Evolutionary conservation across 2,329 filamentous ascomycete species (phyloP).

Genomic region (Fusarium dimerum): DNA sequence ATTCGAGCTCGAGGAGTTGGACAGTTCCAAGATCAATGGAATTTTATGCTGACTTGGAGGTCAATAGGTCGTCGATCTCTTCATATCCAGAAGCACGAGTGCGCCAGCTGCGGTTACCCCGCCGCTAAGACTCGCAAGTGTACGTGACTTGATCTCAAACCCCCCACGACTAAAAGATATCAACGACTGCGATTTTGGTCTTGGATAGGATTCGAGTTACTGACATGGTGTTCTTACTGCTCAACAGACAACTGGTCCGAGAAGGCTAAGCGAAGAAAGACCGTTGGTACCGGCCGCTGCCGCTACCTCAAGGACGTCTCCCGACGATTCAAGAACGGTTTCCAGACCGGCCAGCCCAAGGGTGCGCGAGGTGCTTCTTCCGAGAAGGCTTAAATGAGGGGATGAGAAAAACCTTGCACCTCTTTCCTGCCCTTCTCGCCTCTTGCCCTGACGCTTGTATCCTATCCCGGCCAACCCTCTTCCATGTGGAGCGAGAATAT

Average conservation of each 20-base stretch:
- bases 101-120: slow-evolving; percentile 93
- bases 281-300: slow-evolving; percentile 94
- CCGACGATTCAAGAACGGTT: slow-evolving; percentile 96
- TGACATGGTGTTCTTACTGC: slow-evolving; percentile 4
- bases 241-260: slow-evolving; percentile 95
- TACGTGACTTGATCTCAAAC: slow-evolving; percentile 59
- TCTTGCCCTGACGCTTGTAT: slow-evolving; percentile 14
- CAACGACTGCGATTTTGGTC: not conserved
- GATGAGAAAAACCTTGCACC: slow-evolving; percentile 3
- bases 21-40: slow-evolving; percentile 3
- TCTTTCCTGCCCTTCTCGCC: slow-evolving; percentile 16
- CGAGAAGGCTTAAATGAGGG: slow-evolving; percentile 37
- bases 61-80: slow-evolving; percentile 84
- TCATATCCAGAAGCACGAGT: slow-evolving; percentile 99
- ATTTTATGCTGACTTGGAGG: slow-evolving; percentile 26
- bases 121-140: slow-evolving; percentile 97
- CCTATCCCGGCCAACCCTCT: slow-evolving; percentile 8
- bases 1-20: slow-evolving; percentile 7
- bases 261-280: slow-evolving; percentile 99
- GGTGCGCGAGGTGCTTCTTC: slow-evolving; percentile 67
- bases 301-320: slow-evolving; percentile 90
- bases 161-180: slow-evolving; percentile 9
- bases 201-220: not conserved
- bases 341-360: slow-evolving; percentile 88
- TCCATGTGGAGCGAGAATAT: slow-evolving; percentile 8